Percentiles rank a stretch among this genome's conserved stretches.
Evolutionary conservation across 169 alveolate species (phyloP).

Genomic region (Plasmodium billcollinsi): DNA sequence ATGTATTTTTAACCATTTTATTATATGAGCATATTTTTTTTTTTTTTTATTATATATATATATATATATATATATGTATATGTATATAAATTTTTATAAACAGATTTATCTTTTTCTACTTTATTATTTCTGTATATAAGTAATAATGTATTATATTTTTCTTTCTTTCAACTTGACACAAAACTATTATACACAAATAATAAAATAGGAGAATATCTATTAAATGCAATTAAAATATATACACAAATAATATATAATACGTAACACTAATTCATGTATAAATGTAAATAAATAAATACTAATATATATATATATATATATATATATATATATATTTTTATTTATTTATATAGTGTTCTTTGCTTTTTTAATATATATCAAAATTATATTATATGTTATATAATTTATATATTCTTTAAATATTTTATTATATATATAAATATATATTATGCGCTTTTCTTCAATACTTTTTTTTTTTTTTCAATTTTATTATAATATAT

Average conservation of each 20-base stretch:
- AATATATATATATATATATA: conserved; percentile 4
- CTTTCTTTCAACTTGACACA: background rate
- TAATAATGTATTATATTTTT: background rate
- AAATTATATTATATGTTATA: too few species aligned
- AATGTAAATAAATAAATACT: conserved; percentile 1
- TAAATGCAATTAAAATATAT: too few species aligned
- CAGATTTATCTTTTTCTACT: conserved; percentile 9
- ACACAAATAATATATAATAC: too few species aligned
- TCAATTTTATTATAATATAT: too few species aligned
- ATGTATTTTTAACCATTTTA: conserved; percentile 53
- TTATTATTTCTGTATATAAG: conserved; percentile 25
- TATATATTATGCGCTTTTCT: too few species aligned
- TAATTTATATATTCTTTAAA: too few species aligned
- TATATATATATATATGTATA: conserved; percentile 4
- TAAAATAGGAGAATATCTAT: too few species aligned
- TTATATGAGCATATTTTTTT: conserved; percentile 65
- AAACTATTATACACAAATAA: too few species aligned
- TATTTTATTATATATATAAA: background rate
- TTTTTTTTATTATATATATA: conserved; percentile 15
- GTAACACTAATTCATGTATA: background rate
- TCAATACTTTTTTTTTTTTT: too few species aligned
- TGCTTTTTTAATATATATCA: background rate
- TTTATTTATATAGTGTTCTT: background rate
- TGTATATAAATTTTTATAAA: background rate
- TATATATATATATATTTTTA: conserved; percentile 9